Conservation (phyloP, 2,329 filamentous ascomycete species). For the Aquanectria penicillioides region DNA sequence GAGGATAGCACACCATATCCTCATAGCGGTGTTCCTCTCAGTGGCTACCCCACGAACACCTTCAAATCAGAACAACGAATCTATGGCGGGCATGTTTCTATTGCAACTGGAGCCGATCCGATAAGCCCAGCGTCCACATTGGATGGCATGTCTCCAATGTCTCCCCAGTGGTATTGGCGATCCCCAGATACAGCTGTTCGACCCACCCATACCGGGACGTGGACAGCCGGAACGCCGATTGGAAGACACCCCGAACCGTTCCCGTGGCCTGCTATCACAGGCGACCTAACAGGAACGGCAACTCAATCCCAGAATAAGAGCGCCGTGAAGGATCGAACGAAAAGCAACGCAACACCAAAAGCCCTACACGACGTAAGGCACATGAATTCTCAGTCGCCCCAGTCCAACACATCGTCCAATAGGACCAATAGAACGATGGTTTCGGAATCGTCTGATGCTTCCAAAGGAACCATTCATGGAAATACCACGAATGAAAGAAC, state of each 20-base stretch:
- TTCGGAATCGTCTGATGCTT: slow-evolving; percentile 6
- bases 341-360: not conserved
- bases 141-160: slow-evolving; percentile 31
- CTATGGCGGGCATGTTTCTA: slow-evolving; percentile 29
- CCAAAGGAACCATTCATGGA: not conserved
- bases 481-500: not conserved
- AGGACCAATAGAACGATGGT: not conserved
- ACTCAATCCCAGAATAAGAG: not conserved
- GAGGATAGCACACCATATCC: slow-evolving; percentile 46
- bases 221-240: slow-evolving; percentile 29
- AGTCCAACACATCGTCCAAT: not conserved
- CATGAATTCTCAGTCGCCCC: not conserved
- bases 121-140: slow-evolving; percentile 30
- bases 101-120: slow-evolving; percentile 2
- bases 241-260: slow-evolving; percentile 36
- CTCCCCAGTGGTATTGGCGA: slow-evolving; percentile 34
- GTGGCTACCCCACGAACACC: slow-evolving; percentile 34
- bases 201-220: slow-evolving; percentile 24
- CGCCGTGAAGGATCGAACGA: not conserved
- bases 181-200: slow-evolving; percentile 27
- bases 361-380: too few relatives aligned
- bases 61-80: slow-evolving; percentile 25
- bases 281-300: not conserved
- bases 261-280: slow-evolving; percentile 34
- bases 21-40: slow-evolving; percentile 31